These are phyloP conservation scores for Populus hybrid DNA, from an alignment of 441 rosid genomes.

Conservation along the genomic window DNA sequence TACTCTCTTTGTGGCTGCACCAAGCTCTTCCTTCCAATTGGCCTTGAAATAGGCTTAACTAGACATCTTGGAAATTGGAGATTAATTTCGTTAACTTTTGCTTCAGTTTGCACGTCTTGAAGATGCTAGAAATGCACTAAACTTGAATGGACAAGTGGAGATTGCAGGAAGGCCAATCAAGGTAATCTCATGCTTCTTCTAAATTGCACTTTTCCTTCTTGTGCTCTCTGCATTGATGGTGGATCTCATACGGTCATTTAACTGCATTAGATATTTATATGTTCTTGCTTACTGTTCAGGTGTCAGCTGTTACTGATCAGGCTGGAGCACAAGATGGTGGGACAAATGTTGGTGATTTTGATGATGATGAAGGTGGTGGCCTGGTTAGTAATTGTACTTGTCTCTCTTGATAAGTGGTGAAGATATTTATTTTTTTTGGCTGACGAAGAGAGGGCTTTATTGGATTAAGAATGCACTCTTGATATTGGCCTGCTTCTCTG, in stretches of 20 bases:
- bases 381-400: slow-evolving; percentile 56
- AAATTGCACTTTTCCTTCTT: background rate
- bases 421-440: background rate
- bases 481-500: background rate
- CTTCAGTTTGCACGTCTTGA: slow-evolving; percentile 90
- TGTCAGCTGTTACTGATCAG: slow-evolving; percentile 96
- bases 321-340: slow-evolving; percentile 61
- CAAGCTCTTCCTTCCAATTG: background rate
- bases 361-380: slow-evolving; percentile 97
- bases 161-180: slow-evolving; percentile 93
- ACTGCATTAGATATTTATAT: slow-evolving; percentile 5
- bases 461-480: background rate
- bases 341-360: slow-evolving; percentile 79
- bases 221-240: background rate
- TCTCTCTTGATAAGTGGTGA: background rate
- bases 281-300: slow-evolving; percentile 39
- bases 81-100: background rate
- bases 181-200: slow-evolving; percentile 37
- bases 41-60: background rate
- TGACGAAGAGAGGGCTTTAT: background rate
- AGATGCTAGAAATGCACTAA: slow-evolving; percentile 90
- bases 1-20: background rate
- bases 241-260: background rate
- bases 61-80: slow-evolving; percentile 1
- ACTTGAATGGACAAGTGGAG: slow-evolving; percentile 89